A percentile compares a stretch with the other conserved stretches of the same genome.
phyloP scores from a whole-genome alignment of 495 filamentous ascomycete genomes.

The Margaritispora aquatica region DNA sequence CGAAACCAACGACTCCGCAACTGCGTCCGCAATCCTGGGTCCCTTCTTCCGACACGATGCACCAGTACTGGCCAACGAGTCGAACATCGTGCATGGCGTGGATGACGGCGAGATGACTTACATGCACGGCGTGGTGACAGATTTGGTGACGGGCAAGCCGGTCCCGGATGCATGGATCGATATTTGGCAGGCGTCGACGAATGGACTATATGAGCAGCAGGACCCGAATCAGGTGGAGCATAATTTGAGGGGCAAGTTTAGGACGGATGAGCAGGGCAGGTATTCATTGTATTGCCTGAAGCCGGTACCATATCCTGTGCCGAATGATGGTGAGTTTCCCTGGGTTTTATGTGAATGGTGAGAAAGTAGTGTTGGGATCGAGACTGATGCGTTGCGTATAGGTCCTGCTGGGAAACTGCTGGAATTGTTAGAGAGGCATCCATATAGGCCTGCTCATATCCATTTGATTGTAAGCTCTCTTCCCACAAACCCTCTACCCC shows the following conservation, averaged over 20 bases:
- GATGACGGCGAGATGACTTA: constrained; percentile 52
- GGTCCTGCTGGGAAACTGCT: constrained; percentile 64
- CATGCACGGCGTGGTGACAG: constrained; percentile 71
- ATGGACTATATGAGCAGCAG: constrained; percentile 88
- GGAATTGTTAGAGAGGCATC: constrained; percentile 67
- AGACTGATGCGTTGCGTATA: too few species aligned
- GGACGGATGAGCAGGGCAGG: constrained; percentile 64
- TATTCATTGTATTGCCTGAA: constrained; percentile 80
- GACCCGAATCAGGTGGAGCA: constrained; percentile 71
- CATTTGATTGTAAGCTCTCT: constrained; percentile 63
- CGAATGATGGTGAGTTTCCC: constrained; percentile 61
- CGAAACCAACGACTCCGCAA: constrained; percentile 61
- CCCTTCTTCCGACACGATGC: constrained; percentile 86
- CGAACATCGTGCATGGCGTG: constrained; percentile 62
- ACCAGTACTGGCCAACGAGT: constrained; percentile 65
- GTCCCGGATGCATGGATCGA: constrained; percentile 69
- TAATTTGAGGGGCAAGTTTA: constrained; percentile 83
- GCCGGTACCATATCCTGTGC: constrained; percentile 74
- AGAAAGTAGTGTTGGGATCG: neutral
- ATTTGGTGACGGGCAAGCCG: constrained; percentile 65
- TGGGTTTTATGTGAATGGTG: constrained; percentile 25
- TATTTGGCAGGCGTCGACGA: constrained; percentile 81
- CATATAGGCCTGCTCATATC: constrained; percentile 80
- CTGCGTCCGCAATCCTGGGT: constrained; percentile 76
- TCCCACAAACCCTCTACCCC: constrained; percentile 28